Conservation (phyloP, 2,329 filamentous ascomycete genomes). For the Cordyceps fumosorosea region DNA sequence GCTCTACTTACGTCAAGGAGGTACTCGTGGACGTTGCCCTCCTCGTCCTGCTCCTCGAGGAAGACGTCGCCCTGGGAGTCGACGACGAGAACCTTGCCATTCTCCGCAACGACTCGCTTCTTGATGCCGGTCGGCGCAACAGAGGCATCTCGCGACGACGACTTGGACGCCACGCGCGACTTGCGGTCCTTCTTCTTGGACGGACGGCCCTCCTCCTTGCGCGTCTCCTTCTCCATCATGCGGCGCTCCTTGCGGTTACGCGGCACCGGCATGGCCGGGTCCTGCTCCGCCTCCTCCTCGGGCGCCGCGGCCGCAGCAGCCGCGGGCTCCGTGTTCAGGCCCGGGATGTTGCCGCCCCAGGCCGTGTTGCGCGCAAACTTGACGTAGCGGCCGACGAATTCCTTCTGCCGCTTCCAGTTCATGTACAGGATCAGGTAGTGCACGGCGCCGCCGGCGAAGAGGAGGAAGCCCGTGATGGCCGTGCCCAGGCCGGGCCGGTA, state of each 20-base stretch:
- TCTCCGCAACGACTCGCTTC: slow-evolving; percentile 86
- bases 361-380: slow-evolving; percentile 79
- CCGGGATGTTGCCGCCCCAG: slow-evolving; percentile 83
- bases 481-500: slow-evolving; percentile 87
- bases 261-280: slow-evolving; percentile 44
- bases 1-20: slow-evolving; percentile 69
- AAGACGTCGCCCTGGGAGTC: slow-evolving; percentile 90
- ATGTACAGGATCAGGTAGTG: slow-evolving; percentile 85
- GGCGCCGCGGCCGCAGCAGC: slow-evolving; percentile 33
- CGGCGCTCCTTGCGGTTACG: slow-evolving; percentile 84
- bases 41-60: slow-evolving; percentile 84
- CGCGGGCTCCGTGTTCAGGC: slow-evolving; percentile 44
- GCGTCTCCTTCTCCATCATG: slow-evolving; percentile 78
- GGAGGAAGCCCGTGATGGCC: slow-evolving; percentile 73
- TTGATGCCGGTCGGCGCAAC: slow-evolving; percentile 65
- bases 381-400: slow-evolving; percentile 90
- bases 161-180: slow-evolving; percentile 28
- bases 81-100: slow-evolving; percentile 90
- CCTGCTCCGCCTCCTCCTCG: slow-evolving; percentile 39
- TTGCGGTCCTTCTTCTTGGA: slow-evolving; percentile 38
- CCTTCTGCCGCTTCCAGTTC: slow-evolving; percentile 80
- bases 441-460: slow-evolving; percentile 74
- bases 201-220: slow-evolving; percentile 60
- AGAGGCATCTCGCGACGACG: slow-evolving; percentile 38
- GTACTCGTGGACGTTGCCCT: slow-evolving; percentile 76